Conservation (phyloP, 1,284 basidiomycete genomes). For the Phaffia rhodozyma region DNA sequence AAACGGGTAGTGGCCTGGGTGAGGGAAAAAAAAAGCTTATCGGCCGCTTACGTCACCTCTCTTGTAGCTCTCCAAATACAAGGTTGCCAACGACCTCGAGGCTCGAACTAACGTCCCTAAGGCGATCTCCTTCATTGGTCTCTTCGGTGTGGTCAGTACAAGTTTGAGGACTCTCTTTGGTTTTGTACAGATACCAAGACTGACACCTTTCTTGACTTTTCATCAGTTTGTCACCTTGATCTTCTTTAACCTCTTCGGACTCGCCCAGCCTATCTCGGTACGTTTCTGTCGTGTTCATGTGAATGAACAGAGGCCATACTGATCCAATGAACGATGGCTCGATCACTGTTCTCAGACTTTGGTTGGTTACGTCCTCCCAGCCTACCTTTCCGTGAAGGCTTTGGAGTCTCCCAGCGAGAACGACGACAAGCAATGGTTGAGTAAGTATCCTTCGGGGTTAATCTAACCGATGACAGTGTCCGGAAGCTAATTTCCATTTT, state of each 20-base stretch:
- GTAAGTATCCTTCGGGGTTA: background rate
- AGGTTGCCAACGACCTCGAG: slow-evolving; percentile 69
- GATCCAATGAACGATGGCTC: slow-evolving; percentile 31
- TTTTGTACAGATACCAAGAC: background rate
- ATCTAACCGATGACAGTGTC: background rate
- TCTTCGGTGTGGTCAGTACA: slow-evolving; percentile 43
- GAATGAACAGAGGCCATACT: slow-evolving; percentile 23
- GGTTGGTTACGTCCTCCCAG: slow-evolving; percentile 32
- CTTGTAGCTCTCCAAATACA: slow-evolving; percentile 74
- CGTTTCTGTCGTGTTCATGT: slow-evolving; percentile 29
- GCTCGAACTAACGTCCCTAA: slow-evolving; percentile 85
- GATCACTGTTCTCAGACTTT: background rate
- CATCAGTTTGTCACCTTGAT: slow-evolving; percentile 30
- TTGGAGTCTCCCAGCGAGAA: slow-evolving; percentile 36
- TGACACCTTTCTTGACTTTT: background rate
- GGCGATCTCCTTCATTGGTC: slow-evolving; percentile 74
- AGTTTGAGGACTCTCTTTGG: background rate
- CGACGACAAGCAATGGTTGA: slow-evolving; percentile 39
- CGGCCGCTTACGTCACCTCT: background rate
- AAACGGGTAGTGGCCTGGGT: background rate
- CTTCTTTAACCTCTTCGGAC: slow-evolving; percentile 39
- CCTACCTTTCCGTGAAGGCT: slow-evolving; percentile 37
- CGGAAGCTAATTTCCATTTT: background rate
- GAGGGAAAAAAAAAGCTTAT: background rate
- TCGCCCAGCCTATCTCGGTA: slow-evolving; percentile 35